phyloP scores from a whole-genome alignment of 2,329 filamentous ascomycete species.

The Paracamarosporium sp. region DNA sequence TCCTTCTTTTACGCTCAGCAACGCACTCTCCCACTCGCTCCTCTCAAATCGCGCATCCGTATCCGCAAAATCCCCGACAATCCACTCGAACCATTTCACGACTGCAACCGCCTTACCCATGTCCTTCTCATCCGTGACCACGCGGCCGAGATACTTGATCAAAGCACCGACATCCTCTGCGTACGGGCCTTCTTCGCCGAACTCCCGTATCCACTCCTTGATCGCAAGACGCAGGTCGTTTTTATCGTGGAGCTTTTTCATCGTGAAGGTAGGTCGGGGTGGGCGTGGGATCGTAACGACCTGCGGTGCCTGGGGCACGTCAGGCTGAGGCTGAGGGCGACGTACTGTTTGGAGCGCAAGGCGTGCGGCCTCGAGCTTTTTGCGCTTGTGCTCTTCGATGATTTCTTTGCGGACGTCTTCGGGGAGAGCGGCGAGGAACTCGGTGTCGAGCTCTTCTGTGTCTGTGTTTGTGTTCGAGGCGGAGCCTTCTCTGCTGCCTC shows the following conservation, averaged over 20 bases:
- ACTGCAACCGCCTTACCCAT: slow-evolving; percentile 75
- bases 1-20: slow-evolving; percentile 48
- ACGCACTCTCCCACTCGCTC: slow-evolving; percentile 43
- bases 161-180: slow-evolving; percentile 78
- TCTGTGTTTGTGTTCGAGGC: slow-evolving; percentile 33
- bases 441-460: slow-evolving; percentile 50
- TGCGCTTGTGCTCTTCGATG: slow-evolving; percentile 69
- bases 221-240: slow-evolving; percentile 77
- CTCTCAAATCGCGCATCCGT: slow-evolving; percentile 17
- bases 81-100: slow-evolving; percentile 67
- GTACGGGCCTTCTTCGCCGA: slow-evolving; percentile 77
- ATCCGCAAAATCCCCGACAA: slow-evolving; percentile 39
- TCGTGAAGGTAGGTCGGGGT: slow-evolving; percentile 67
- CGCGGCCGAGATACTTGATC: slow-evolving; percentile 72
- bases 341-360: slow-evolving; percentile 55
- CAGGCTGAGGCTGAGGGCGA: too few species aligned
- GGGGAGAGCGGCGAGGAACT: slow-evolving; percentile 83
- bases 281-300: slow-evolving; percentile 51
- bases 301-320: slow-evolving; percentile 57
- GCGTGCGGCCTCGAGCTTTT: slow-evolving; percentile 31
- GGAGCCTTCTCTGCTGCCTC: slow-evolving; percentile 21
- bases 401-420: slow-evolving; percentile 73
- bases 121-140: slow-evolving; percentile 78
- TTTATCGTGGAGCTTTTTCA: slow-evolving; percentile 59
- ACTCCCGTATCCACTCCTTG: slow-evolving; percentile 76